Evolutionary conservation across 2,329 filamentous ascomycete species (phyloP).

Genomic region (Parastagonospora avenae): DNA sequence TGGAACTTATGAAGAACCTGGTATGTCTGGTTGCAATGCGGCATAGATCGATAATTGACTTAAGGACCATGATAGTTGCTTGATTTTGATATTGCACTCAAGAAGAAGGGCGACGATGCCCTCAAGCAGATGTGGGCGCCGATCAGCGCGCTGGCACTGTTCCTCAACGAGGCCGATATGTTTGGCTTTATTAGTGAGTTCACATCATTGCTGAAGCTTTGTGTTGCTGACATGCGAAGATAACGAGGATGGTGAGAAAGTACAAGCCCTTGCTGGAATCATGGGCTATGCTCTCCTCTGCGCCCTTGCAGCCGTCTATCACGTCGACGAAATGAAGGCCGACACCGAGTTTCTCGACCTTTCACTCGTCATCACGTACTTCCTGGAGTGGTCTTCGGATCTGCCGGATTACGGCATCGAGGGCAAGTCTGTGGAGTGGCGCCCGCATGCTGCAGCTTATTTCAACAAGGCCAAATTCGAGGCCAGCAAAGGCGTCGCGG

Average conservation of each 20-base stretch:
- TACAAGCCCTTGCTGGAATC: conserved; percentile 6
- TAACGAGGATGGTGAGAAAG: conserved; percentile 15
- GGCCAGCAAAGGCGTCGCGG: conserved; percentile 7
- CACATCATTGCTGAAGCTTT: neutral
- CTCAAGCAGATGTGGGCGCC: conserved; percentile 13
- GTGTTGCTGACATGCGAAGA: neutral
- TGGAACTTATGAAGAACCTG: conserved; percentile 21
- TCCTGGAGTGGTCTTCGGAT: conserved; percentile 5
- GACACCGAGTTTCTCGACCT: conserved; percentile 15
- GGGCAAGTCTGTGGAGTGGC: conserved; percentile 10
- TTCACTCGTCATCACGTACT: conserved; percentile 10
- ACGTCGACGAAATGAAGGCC: conserved; percentile 11
- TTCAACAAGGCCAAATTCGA: conserved; percentile 12
- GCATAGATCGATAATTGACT: too few species aligned
- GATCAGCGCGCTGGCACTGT: conserved; percentile 16
- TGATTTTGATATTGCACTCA: conserved; percentile 13
- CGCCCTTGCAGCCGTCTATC: conserved; percentile 16
- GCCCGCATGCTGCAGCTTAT: conserved; percentile 12
- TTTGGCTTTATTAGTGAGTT: conserved; percentile 7
- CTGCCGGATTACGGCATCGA: conserved; percentile 9
- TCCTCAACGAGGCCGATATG: conserved; percentile 13
- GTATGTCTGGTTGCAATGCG: neutral
- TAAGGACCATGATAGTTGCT: conserved; percentile 7
- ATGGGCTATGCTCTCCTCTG: conserved; percentile 16
- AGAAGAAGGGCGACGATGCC: conserved; percentile 8